Conservation (phyloP, 805 yeast genomes). For the Yarrowia alimentaria region DNA sequence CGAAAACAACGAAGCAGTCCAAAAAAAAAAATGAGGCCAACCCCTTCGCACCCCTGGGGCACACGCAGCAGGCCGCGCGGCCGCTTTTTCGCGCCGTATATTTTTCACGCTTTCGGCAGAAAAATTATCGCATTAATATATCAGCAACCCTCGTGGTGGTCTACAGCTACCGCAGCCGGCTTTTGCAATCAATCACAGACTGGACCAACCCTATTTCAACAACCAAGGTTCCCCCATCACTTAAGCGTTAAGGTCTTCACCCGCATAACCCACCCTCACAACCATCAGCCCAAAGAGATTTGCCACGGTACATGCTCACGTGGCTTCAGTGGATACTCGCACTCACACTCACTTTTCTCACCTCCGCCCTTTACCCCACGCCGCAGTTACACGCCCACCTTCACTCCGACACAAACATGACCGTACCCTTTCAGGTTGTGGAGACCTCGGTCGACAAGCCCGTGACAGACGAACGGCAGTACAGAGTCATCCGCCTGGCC, state of each 20-base stretch:
- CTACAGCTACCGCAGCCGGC: no score
- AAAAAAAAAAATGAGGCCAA: no score
- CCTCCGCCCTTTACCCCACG: constrained; percentile 1
- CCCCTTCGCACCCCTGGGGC: no score
- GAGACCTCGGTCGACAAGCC: constrained; percentile 44
- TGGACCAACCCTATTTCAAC: constrained; percentile 26
- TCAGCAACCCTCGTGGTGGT: no score
- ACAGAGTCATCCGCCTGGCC: constrained; percentile 61
- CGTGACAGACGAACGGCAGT: constrained; percentile 65
- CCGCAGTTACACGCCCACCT: neutral
- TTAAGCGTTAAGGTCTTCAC: neutral
- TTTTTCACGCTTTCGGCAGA: no score
- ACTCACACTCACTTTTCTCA: neutral
- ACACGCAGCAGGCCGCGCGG: no score
- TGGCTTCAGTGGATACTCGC: constrained; percentile 18
- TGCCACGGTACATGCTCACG: constrained; percentile 19
- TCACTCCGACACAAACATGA: constrained; percentile 9
- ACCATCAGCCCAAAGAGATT: no score
- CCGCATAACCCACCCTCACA: neutral
- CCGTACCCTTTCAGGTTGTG: constrained; percentile 28
- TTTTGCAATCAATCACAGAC: no score
- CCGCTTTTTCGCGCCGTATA: no score
- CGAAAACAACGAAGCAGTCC: no score
- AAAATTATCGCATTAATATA: constrained; percentile 10
- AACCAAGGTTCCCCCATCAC: constrained; percentile 23